Evolutionary conservation across 2,329 filamentous ascomycete genomes (phyloP).

Genomic region (Ceratocystis colombiana): DNA sequence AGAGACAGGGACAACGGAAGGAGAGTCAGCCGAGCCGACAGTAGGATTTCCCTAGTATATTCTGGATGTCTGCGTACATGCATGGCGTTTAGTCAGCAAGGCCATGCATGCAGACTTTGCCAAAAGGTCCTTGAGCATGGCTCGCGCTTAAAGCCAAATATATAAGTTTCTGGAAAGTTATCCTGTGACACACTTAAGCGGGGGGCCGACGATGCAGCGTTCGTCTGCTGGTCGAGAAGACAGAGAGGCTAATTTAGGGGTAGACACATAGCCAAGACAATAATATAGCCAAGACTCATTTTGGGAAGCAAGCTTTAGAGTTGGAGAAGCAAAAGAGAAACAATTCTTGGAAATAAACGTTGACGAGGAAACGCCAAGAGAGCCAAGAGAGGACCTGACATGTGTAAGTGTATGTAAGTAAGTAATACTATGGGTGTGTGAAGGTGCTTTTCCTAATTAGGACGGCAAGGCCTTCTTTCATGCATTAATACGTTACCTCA

Average conservation of each 20-base stretch:
- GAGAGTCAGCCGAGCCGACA: background rate
- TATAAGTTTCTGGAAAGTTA: background rate
- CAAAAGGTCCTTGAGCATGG: conserved; percentile 1
- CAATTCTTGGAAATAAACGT: conserved; percentile 1
- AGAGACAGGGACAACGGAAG: background rate
- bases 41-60: background rate
- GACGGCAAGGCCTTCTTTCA: background rate
- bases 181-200: conserved; percentile 8
- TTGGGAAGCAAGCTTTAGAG: background rate
- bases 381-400: conserved; percentile 4
- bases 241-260: background rate
- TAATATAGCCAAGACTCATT: too few relatives aligned
- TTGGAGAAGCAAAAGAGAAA: conserved; percentile 9
- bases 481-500: conserved; percentile 5
- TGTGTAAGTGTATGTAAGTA: background rate
- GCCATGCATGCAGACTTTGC: background rate
- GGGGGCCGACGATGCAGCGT: background rate
- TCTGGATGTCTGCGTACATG: background rate
- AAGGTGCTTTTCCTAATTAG: background rate
- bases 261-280: too few relatives aligned
- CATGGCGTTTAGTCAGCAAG: background rate
- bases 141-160: conserved; percentile 5
- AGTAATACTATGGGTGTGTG: background rate
- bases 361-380: conserved; percentile 9
- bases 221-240: background rate